phyloP scores from a whole-genome alignment of 306 rosid genomes.

The Hippophae gyantsensis region DNA sequence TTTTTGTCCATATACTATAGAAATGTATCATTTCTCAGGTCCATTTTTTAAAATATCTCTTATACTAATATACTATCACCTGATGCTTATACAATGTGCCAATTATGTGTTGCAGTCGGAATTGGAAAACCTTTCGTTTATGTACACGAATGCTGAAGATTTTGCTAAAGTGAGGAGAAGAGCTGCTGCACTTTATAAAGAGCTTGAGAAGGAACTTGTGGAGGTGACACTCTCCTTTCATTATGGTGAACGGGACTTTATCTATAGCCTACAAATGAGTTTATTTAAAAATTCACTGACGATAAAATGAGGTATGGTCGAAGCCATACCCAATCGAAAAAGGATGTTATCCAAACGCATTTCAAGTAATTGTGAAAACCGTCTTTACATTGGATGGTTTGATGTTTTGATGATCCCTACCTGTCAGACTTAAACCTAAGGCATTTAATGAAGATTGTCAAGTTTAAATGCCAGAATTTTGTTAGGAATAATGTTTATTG shows the following conservation, averaged over 20 bases:
- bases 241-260: not conserved
- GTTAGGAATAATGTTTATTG: conserved; percentile 20
- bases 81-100: not conserved
- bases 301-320: too few species aligned
- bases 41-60: not conserved
- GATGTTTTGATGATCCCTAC: too few species aligned
- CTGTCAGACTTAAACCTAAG: conserved; percentile 5
- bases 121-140: conserved; percentile 90
- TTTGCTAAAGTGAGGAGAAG: conserved; percentile 86
- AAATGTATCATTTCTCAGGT: not conserved
- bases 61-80: conserved; percentile 6
- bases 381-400: too few species aligned
- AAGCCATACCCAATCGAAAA: too few species aligned
- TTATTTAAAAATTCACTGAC: too few species aligned
- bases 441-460: conserved; percentile 7
- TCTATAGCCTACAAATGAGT: not conserved
- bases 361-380: not conserved
- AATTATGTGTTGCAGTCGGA: conserved; percentile 60
- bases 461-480: conserved; percentile 8
- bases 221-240: conserved; percentile 46
- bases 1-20: too few species aligned
- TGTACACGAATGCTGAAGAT: conserved; percentile 92
- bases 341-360: too few species aligned
- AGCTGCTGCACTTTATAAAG: conserved; percentile 71
- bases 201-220: conserved; percentile 83